Evolutionary conservation across 2,329 filamentous ascomycete genomes (phyloP).

Genomic region (Neonectria faginata): DNA sequence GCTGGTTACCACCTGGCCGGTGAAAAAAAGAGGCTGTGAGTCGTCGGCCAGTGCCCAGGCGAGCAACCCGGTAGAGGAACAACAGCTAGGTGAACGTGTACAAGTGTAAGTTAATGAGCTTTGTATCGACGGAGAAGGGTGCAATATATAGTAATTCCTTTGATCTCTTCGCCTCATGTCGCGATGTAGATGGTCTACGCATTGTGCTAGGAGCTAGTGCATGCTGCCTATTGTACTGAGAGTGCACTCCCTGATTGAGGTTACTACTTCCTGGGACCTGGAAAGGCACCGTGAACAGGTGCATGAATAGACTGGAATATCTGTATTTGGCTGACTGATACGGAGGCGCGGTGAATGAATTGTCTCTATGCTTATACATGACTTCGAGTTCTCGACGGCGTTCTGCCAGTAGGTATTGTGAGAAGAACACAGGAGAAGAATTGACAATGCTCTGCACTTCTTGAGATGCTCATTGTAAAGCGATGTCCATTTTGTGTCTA

Average conservation of each 20-base stretch:
- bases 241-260: too few species aligned
- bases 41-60: background rate
- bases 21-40: background rate
- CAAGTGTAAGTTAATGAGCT: background rate
- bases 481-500: background rate
- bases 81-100: background rate
- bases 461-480: background rate
- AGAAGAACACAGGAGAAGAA: background rate
- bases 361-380: background rate
- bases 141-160: background rate
- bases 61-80: too few species aligned
- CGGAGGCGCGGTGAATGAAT: background rate
- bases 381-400: background rate
- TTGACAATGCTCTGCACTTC: background rate
- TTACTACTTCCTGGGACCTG: too few species aligned
- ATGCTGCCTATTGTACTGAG: background rate
- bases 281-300: background rate
- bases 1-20: conserved; percentile 8
- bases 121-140: background rate
- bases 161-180: background rate
- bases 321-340: background rate
- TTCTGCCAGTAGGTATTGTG: background rate
- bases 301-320: background rate
- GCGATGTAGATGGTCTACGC: background rate
- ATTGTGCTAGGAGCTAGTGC: background rate